phyloP scores from a whole-genome alignment of 2,329 filamentous ascomycete species.

The Xylariaceae sp. region DNA sequence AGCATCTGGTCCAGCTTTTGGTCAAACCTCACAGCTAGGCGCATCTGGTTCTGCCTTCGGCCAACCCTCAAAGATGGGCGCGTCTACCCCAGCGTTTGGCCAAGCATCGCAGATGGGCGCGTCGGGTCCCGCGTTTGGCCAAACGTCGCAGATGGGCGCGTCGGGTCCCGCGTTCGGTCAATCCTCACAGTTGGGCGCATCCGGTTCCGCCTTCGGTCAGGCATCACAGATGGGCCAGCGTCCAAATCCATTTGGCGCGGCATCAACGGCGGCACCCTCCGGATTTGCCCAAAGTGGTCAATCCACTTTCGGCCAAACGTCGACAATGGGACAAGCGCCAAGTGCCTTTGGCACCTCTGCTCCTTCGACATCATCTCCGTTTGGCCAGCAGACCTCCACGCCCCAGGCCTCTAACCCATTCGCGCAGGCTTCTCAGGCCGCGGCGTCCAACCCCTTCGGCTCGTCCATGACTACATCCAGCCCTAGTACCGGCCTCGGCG shows the following conservation, averaged over 20 bases:
- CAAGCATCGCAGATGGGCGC: constrained; percentile 36
- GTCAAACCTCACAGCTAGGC: constrained; percentile 30
- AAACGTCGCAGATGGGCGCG: constrained; percentile 29
- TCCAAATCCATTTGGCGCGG: constrained; percentile 29
- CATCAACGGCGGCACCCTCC: constrained; percentile 18
- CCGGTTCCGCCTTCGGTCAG: constrained; percentile 27
- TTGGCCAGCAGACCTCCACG: constrained; percentile 10
- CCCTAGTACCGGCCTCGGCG: background rate
- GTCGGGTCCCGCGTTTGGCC: constrained; percentile 29
- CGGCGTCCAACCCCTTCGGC: constrained; percentile 30
- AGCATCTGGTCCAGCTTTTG: constrained; percentile 27
- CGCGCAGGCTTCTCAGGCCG: constrained; percentile 28
- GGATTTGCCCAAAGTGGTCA: constrained; percentile 33
- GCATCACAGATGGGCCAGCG: constrained; percentile 28
- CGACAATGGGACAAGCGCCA: constrained; percentile 31
- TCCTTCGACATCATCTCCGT: constrained; percentile 7
- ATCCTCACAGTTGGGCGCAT: constrained; percentile 20
- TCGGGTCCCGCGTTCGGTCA: constrained; percentile 36
- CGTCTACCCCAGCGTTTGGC: constrained; percentile 33
- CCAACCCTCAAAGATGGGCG: constrained; percentile 26
- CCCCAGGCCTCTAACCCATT: constrained; percentile 27
- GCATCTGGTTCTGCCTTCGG: constrained; percentile 35
- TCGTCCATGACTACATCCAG: constrained; percentile 10
- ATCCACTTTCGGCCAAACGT: constrained; percentile 35
- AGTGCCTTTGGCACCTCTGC: constrained; percentile 29